Base-by-base conservation (phyloP, 2,329 filamentous ascomycete genomes). In the Sporothrix sp. region DNA sequence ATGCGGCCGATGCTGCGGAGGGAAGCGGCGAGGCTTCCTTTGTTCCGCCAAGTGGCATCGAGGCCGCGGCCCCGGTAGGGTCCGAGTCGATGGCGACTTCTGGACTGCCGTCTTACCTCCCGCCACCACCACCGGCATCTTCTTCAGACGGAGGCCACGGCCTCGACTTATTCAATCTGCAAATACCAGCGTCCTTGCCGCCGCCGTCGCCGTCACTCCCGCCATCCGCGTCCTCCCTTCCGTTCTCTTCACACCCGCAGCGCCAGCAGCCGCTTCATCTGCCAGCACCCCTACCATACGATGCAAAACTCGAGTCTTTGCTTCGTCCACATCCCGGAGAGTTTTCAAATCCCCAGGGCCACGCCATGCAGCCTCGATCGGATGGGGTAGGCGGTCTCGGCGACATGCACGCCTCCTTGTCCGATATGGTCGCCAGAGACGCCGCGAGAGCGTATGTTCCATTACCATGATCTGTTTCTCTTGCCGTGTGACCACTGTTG, bases 341-440 rank as follows among this genome's bases (percentile, higher is more conserved):
- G 10, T 54, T 57, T 16, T 54, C 58, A 23, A 51, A 57, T 1
- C 56, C 57, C 7, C 57, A 59, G 20, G 57, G 52, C n/a, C 48
- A 53, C 33, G 25, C 48, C 25, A 48, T 44, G 35, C 40, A 46
- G 28, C 28, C 46, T 7, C 37, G 23, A 3, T 21, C 38, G 5
- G 46, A 36, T 7, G 39, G 51, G 23, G 36, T 51, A 35, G 39
- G 21, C 14, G 45, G 38, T 23, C 36, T 33, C 25, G 46, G 32
- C 16, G 33, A 33, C 23, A 18, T 43, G 11, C 20, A 44, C 1
- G 36, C 56, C 4, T 63, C 63, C 0, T 49, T 68, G 3, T 64
- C 65, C 2, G 65, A 68, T 43, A 60, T 68, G 37, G 57, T 68
- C 8, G 65, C 64, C 25, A 63, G 61, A 20, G 65, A 67, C 30